A percentile compares a stretch with the other conserved stretches of the same genome.
phyloP scores from a whole-genome alignment of 2,329 filamentous ascomycete genomes.

The Pseudocercospora pini-densiflorae region DNA sequence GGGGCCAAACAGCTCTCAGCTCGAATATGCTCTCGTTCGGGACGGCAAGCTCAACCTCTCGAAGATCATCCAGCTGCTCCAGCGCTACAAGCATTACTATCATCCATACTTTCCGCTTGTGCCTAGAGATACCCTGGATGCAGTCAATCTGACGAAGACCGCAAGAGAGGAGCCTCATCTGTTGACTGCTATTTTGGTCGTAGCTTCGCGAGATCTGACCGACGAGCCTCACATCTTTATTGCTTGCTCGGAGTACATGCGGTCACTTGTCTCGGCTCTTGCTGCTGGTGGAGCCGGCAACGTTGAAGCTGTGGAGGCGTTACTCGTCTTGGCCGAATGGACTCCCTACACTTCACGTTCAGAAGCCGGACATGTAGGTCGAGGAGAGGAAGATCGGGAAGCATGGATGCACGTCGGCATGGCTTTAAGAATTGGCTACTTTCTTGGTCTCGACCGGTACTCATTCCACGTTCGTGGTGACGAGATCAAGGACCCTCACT shows the following conservation, averaged over 20 bases:
- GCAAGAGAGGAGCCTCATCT: slow-evolving; percentile 68
- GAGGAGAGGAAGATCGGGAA: slow-evolving; percentile 74
- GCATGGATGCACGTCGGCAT: slow-evolving; percentile 79
- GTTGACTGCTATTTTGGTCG: slow-evolving; percentile 70
- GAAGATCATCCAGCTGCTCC: slow-evolving; percentile 58
- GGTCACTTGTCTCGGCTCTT: slow-evolving; percentile 68
- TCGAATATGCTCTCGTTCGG: slow-evolving; percentile 50
- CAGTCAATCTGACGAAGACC: slow-evolving; percentile 58
- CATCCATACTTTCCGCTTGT: slow-evolving; percentile 74
- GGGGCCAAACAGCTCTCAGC: slow-evolving; percentile 26
- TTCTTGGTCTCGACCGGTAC: slow-evolving; percentile 70
- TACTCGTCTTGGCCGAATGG: slow-evolving; percentile 74
- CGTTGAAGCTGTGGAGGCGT: slow-evolving; percentile 72
- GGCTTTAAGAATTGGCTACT: slow-evolving; percentile 71
- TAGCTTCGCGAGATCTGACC: slow-evolving; percentile 72
- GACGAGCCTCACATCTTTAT: slow-evolving; percentile 67
- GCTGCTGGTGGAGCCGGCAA: slow-evolving; percentile 69
- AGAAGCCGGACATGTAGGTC: slow-evolving; percentile 65
- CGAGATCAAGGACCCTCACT: slow-evolving; percentile 62
- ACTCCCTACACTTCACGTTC: slow-evolving; percentile 68
- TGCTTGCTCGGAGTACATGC: slow-evolving; percentile 71
- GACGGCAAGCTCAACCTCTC: slow-evolving; percentile 48
- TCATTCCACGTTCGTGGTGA: slow-evolving; percentile 64
- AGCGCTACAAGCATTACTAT: slow-evolving; percentile 67
- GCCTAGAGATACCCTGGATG: slow-evolving; percentile 62